Evolutionary conservation across 768 basidiomycete species (phyloP).

Genomic region (Lactarius sp.): DNA sequence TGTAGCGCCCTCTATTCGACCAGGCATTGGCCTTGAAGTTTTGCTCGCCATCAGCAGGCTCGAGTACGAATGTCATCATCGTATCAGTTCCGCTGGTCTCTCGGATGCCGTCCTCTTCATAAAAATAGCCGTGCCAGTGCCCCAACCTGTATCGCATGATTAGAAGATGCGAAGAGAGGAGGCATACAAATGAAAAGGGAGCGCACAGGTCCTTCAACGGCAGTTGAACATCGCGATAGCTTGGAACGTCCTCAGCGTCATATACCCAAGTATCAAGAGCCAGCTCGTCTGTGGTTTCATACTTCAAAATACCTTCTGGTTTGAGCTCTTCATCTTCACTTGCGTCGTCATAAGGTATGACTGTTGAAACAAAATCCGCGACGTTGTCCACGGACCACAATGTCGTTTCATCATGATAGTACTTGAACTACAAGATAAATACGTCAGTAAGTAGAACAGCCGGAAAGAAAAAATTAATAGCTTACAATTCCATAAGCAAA

Average conservation of each 20-base stretch:
- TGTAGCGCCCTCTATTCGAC: constrained; percentile 18
- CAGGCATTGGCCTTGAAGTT: constrained; percentile 17
- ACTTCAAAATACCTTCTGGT: constrained; percentile 8
- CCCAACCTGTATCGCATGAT: constrained; percentile 11
- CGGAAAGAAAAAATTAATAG: background rate
- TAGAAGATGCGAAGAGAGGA: background rate
- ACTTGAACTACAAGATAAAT: constrained; percentile 9
- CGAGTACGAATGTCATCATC: constrained; percentile 16
- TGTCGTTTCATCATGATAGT: background rate
- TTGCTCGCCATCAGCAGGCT: constrained; percentile 8
- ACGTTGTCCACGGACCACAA: constrained; percentile 8
- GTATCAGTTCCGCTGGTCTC: background rate
- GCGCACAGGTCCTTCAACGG: constrained; percentile 17
- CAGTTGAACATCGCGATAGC: background rate
- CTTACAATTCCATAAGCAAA: constrained; percentile 27
- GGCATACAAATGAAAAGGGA: no score
- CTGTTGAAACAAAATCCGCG: background rate
- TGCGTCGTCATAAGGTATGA: constrained; percentile 2
- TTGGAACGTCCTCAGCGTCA: constrained; percentile 12
- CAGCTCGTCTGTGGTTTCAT: background rate
- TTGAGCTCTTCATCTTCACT: constrained; percentile 14
- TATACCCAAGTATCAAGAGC: constrained; percentile 15
- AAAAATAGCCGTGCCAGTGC: constrained; percentile 19
- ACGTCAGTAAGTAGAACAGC: background rate
- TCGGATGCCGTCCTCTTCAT: background rate